These are phyloP conservation scores for Pyricularia pennisetigena DNA, from an alignment of 2,329 filamentous ascomycete species.

Conservation along the genomic window DNA sequence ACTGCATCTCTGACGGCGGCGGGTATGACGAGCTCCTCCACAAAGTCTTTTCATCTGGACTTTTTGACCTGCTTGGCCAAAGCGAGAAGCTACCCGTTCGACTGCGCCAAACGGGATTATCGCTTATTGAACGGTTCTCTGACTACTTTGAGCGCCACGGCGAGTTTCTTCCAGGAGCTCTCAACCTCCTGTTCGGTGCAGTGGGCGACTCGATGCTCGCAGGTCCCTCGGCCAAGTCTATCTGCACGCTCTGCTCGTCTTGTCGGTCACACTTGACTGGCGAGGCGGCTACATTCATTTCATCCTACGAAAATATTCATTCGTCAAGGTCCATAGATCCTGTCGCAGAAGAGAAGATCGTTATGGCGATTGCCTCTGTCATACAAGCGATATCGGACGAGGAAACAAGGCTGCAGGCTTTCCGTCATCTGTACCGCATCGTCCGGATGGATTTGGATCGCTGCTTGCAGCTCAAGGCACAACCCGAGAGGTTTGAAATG, in stretches of 20 bases:
- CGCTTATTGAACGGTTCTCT: constrained; percentile 62
- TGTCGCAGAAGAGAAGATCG: constrained; percentile 61
- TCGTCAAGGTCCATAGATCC: constrained; percentile 51
- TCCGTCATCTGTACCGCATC: constrained; percentile 49
- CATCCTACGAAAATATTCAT: constrained; percentile 60
- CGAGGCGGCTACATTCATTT: constrained; percentile 59
- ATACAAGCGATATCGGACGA: constrained; percentile 60
- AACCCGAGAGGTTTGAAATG: constrained; percentile 16
- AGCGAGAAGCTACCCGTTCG: constrained; percentile 47
- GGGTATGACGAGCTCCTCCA: constrained; percentile 48
- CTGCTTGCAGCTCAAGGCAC: constrained; percentile 24
- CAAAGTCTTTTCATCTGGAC: constrained; percentile 49
- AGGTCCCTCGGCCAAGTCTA: constrained; percentile 63
- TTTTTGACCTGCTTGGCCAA: constrained; percentile 46
- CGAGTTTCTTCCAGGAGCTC: constrained; percentile 55
- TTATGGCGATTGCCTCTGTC: constrained; percentile 65
- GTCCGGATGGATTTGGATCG: constrained; percentile 51
- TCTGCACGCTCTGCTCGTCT: constrained; percentile 63
- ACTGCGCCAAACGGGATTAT: constrained; percentile 58
- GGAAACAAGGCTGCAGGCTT: constrained; percentile 38
- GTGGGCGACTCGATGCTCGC: constrained; percentile 53
- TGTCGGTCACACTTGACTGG: constrained; percentile 60
- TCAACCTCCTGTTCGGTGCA: constrained; percentile 66
- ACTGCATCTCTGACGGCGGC: constrained; percentile 50
- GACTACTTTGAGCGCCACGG: constrained; percentile 67